These are phyloP conservation scores for Talaromyces rugulosus DNA, from an alignment of 2,329 filamentous ascomycete genomes.

Conservation along the genomic window DNA sequence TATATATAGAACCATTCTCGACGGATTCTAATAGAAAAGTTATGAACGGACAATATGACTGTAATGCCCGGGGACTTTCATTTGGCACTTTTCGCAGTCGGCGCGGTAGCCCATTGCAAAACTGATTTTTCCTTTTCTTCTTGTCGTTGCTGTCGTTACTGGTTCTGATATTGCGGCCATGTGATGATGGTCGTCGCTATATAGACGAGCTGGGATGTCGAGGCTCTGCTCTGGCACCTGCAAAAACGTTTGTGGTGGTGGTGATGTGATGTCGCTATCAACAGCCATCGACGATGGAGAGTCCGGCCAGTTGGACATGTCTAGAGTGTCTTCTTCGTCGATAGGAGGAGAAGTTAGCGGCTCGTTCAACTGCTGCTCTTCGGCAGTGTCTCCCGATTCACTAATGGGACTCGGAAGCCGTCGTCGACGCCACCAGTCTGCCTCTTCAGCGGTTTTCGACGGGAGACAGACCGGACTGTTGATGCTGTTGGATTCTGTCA, in stretches of 20 bases:
- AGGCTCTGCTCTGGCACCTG: conserved; percentile 4
- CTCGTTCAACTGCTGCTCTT: neutral
- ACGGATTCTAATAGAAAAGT: neutral
- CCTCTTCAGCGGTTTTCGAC: conserved; percentile 12
- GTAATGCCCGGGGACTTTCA: conserved; percentile 73
- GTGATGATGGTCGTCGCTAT: neutral
- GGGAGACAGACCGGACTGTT: neutral
- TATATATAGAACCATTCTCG: neutral
- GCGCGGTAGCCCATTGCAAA: conserved; percentile 75
- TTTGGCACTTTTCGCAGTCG: conserved; percentile 73
- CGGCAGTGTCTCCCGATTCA: conserved; percentile 25
- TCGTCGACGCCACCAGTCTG: conserved; percentile 20
- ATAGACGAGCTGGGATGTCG: neutral
- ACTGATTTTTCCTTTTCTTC: conserved; percentile 50
- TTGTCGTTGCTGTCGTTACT: neutral
- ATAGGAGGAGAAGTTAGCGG: neutral
- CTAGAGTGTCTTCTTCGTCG: neutral
- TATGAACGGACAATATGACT: conserved; percentile 63
- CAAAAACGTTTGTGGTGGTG: conserved; percentile 3
- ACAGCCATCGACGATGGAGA: conserved; percentile 11
- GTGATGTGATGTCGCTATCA: conserved; percentile 1
- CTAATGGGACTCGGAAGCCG: conserved; percentile 39
- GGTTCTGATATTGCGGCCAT: neutral
- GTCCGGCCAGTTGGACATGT: conserved; percentile 6
- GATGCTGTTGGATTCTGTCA: neutral